phyloP scores from a whole-genome alignment of 2,329 filamentous ascomycete species.

The Polychaeton citri region DNA sequence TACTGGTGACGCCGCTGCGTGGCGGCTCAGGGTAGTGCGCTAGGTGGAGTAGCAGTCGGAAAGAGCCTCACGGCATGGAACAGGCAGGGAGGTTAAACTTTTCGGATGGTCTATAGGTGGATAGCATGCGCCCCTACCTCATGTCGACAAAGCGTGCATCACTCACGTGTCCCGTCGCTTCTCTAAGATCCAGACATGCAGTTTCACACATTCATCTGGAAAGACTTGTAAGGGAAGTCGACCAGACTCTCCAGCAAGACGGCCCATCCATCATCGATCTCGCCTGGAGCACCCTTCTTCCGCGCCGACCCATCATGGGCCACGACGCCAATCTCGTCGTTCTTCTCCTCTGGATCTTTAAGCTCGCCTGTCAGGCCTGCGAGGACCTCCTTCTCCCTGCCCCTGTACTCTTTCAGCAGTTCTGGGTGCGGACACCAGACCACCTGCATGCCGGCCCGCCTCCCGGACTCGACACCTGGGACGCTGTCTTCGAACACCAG shows the following conservation, averaged over 20 bases:
- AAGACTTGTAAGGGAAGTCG: conserved; percentile 46
- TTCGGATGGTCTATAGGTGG: too few relatives aligned
- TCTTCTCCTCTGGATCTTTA: conserved; percentile 31
- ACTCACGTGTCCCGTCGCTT: too few relatives aligned
- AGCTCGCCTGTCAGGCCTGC: conserved; percentile 68
- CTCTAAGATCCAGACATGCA: background rate
- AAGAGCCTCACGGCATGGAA: too few relatives aligned
- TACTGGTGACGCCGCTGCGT: too few relatives aligned
- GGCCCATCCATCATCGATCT: conserved; percentile 48
- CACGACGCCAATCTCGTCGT: conserved; percentile 23
- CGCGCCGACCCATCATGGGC: conserved; percentile 22
- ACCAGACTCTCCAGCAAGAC: conserved; percentile 40
- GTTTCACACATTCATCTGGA: conserved; percentile 36
- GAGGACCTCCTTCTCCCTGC: conserved; percentile 66
- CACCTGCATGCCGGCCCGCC: conserved; percentile 87
- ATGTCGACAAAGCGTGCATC: too few relatives aligned
- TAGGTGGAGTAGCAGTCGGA: too few relatives aligned
- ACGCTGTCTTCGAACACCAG: conserved; percentile 95
- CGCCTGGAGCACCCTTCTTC: conserved; percentile 35
- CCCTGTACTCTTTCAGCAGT: conserved; percentile 61
- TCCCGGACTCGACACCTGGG: conserved; percentile 78
- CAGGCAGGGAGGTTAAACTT: too few relatives aligned
- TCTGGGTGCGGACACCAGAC: conserved; percentile 82
- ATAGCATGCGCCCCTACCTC: too few relatives aligned
- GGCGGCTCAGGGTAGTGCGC: too few relatives aligned